Conservation (phyloP, 129 eudicot species). For the Tagetes patula region DNA sequence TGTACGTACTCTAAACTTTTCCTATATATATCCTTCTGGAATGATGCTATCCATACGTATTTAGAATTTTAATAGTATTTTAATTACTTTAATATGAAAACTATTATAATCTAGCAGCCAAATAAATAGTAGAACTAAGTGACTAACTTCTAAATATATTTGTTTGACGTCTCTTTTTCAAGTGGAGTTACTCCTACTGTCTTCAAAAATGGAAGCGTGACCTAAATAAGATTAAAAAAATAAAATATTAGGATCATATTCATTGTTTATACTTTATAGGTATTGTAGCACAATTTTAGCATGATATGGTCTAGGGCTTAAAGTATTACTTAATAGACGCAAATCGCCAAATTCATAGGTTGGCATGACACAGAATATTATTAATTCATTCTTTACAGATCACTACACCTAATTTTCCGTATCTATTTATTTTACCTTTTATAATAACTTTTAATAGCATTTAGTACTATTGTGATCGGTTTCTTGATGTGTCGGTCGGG, state of each 20-base stretch:
- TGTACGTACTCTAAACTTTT: too few relatives aligned
- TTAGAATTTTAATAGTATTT: too few relatives aligned
- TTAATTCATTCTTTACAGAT: background rate
- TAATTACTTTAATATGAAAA: background rate
- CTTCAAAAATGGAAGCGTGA: background rate
- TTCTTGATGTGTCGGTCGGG: too few relatives aligned
- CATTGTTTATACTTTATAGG: background rate
- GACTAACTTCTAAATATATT: background rate
- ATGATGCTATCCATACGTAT: too few relatives aligned
- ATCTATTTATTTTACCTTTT: background rate
- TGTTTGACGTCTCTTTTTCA: background rate
- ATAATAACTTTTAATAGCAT: background rate
- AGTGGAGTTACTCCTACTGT: background rate
- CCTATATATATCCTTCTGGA: too few relatives aligned
- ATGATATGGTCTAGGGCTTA: conserved; percentile 3
- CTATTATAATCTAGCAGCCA: background rate
- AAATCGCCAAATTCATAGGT: background rate
- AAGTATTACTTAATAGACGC: background rate
- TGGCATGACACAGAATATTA: background rate
- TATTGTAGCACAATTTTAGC: conserved; percentile 9
- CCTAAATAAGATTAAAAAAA: too few relatives aligned
- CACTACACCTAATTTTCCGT: background rate
- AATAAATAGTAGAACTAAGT: background rate
- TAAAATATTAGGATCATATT: too few relatives aligned
- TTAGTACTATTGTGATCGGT: too few relatives aligned